phyloP scores from a whole-genome alignment of 2,329 filamentous ascomycete genomes.

The Colletotrichum costaricense region DNA sequence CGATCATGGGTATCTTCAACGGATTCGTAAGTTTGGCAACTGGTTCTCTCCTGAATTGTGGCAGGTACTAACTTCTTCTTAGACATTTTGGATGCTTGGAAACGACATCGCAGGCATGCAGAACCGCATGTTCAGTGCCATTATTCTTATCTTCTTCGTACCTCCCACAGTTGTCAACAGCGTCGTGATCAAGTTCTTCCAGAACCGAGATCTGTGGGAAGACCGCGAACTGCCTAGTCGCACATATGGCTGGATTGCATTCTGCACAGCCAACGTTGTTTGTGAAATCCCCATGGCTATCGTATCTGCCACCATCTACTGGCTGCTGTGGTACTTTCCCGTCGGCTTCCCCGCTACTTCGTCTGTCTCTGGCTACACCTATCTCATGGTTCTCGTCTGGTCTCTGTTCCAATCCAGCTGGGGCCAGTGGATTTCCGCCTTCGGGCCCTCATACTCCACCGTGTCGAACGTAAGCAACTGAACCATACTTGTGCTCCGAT shows the following conservation, averaged over 20 bases:
- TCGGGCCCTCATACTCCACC: constrained; percentile 82
- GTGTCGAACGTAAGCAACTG: constrained; percentile 70
- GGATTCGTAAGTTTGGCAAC: constrained; percentile 55
- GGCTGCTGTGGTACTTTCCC: constrained; percentile 81
- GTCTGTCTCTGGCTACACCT: constrained; percentile 77
- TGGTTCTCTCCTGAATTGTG: neutral
- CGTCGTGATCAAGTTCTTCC: constrained; percentile 82
- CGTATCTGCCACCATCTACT: constrained; percentile 74
- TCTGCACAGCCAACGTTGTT: constrained; percentile 78
- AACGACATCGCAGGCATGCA: constrained; percentile 76
- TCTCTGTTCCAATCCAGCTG: constrained; percentile 80
- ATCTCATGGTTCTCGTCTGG: constrained; percentile 82
- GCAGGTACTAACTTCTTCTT: constrained; percentile 45
- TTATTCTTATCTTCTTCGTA: constrained; percentile 70
- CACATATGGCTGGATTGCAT: constrained; percentile 83
- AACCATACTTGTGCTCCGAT: rapidly evolving
- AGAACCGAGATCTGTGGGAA: constrained; percentile 79
- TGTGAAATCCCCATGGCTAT: constrained; percentile 79
- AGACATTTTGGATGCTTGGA: constrained; percentile 77
- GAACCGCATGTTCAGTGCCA: constrained; percentile 80
- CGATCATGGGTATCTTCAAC: constrained; percentile 81
- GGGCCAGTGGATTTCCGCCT: constrained; percentile 89
- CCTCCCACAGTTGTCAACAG: constrained; percentile 79
- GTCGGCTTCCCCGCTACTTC: constrained; percentile 76
- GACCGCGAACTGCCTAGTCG: constrained; percentile 78